A percentile compares a stretch with the other conserved stretches of the same genome.
Conservation (phyloP, 495 filamentous ascomycete species). For the Hyaloscypha finlandica region DNA sequence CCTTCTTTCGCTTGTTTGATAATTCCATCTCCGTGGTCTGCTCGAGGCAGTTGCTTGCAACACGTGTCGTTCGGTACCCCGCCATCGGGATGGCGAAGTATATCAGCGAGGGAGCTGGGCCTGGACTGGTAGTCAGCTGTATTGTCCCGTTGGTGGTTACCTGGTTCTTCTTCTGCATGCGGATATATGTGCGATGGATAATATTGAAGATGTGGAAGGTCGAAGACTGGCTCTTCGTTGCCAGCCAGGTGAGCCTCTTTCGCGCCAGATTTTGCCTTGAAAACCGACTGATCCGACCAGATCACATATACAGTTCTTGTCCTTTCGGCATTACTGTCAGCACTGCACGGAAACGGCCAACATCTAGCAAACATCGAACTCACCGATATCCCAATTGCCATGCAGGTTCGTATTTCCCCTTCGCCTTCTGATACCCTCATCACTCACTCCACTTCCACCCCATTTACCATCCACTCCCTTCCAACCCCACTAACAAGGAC, state of each 20-base stretch:
- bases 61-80: neutral
- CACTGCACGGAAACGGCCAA: conserved; percentile 23
- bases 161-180: conserved; percentile 17
- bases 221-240: conserved; percentile 25
- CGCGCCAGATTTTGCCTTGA: neutral
- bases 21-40: neutral
- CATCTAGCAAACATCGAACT: conserved; percentile 2
- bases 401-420: conserved; percentile 11
- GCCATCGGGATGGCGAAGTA: conserved; percentile 4
- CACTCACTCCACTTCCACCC: neutral
- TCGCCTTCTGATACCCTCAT: neutral
- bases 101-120: conserved; percentile 15
- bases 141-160: conserved; percentile 11
- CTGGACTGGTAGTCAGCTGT: conserved; percentile 11
- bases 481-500: neutral
- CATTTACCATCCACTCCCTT: too few relatives aligned
- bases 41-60: neutral
- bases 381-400: conserved; percentile 21
- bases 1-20: neutral
- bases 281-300: neutral
- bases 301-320: neutral
- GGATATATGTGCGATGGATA: conserved; percentile 15
- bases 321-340: neutral
- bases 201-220: conserved; percentile 23
- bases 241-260: conserved; percentile 17